These are phyloP conservation scores for Scutellaria galericulata DNA, from an alignment of 257 asterid species.

Conservation along the genomic window DNA sequence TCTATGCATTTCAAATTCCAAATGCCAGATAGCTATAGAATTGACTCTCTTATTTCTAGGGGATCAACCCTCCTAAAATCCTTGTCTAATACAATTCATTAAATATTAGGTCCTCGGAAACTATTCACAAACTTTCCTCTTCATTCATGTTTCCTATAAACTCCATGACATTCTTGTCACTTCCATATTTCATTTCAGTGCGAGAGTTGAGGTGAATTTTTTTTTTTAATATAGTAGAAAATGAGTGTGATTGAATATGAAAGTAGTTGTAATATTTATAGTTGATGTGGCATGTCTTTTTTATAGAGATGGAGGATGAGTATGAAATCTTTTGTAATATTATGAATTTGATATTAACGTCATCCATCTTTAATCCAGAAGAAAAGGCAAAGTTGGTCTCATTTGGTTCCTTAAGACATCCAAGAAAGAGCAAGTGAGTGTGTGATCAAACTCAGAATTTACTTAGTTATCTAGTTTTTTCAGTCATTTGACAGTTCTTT, in stretches of 20 bases:
- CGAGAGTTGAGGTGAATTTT: not conserved
- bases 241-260: not conserved
- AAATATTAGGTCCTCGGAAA: slow-evolving; percentile 8
- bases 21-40: not conserved
- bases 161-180: not conserved
- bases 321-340: not conserved
- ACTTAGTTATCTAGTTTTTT: not conserved
- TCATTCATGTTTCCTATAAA: not conserved
- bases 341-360: not conserved
- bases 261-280: not conserved
- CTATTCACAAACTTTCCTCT: not conserved
- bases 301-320: not conserved
- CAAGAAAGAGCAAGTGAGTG: not conserved
- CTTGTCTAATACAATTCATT: not conserved
- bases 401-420: not conserved
- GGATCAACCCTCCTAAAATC: slow-evolving; percentile 3
- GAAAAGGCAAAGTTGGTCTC: not conserved
- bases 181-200: not conserved
- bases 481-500: too few species aligned
- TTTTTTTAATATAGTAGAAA: not conserved
- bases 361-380: not conserved
- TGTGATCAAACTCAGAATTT: not conserved
- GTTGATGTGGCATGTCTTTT: not conserved
- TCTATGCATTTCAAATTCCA: slow-evolving; percentile 28
- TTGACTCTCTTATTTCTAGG: slow-evolving; percentile 24